Evolutionary conservation across 1,284 basidiomycete genomes (phyloP), one percentile per base, ranked within the genome.

Genomic region (Trichosporon faecale): DNA sequence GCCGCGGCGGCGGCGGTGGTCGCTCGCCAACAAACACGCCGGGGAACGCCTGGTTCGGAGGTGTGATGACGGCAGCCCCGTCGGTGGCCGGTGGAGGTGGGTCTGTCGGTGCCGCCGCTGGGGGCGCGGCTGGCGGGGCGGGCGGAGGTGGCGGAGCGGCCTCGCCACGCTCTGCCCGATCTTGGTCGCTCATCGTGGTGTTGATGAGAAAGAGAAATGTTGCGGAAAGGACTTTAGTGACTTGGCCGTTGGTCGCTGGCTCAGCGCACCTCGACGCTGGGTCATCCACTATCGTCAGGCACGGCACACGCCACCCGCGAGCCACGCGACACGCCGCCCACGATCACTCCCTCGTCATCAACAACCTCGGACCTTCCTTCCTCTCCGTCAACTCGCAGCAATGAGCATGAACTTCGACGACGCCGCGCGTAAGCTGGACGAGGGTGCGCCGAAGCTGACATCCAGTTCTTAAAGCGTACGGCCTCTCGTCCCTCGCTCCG

Each of bases 401-500:
- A 70, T 70, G 68, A 55, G 65, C 61, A 27, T 46, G 27, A 64
- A 66, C 66, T 14, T 64, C n/a, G 69, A 70, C 66, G 69, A 70
- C 61, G 69, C 60, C 12, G 60, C 69, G 7, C 65, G 69, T 70
- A 23, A 52, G 65, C 14, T 66, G 12, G 0, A n/a, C 4, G 8
- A 6, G 35, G 0, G 4, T 16, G 25, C 3, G 6, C 12, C 16
- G 5, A 0, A n/a, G 18, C 57, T 69, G 18, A 69, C 68, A 16
- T 11, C 40, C 77, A 81, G 80, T 85, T 27, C 79, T 85, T 65
- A 83, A 82, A 72, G 77, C 82, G 40, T 85, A 85, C 70, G 78
- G 79, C 40, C 76, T 85, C 52, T 79, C 80, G n/a, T 75, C 77
- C 35, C 73, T 81, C 23, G 75, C 79, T 25, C 84, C 84, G 1